Evolutionary conservation across 2,329 filamentous ascomycete species (phyloP).

Genomic region (Aspergillus phoenicis): DNA sequence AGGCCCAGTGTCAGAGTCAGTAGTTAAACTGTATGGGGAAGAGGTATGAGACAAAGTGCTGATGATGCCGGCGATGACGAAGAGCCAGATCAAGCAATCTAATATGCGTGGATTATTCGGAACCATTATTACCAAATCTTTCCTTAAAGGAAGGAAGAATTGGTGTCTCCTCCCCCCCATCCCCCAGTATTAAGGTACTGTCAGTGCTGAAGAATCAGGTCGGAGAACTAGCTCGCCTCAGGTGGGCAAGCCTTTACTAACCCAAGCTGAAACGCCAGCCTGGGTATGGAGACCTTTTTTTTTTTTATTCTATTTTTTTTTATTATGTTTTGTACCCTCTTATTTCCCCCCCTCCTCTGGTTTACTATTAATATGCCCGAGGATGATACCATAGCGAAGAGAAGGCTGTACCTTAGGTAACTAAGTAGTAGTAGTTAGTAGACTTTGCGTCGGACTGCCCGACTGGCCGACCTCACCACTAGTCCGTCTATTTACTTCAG

Average conservation of each 20-base stretch:
- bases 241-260: conserved; percentile 13
- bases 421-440: not conserved
- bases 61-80: conserved; percentile 9
- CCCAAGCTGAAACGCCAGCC: conserved; percentile 15
- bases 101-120: conserved; percentile 8
- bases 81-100: conserved; percentile 7
- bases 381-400: not conserved
- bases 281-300: not conserved
- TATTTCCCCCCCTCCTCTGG: not conserved
- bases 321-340: too few species aligned
- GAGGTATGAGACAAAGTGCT: conserved; percentile 2
- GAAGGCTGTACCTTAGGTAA: too few species aligned
- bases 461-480: not conserved
- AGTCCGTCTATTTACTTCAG: not conserved
- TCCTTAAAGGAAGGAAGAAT: not conserved
- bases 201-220: conserved; percentile 15
- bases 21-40: not conserved
- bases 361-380: conserved; percentile 9
- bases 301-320: too few species aligned
- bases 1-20: not conserved
- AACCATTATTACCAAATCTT: conserved; percentile 6
- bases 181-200: conserved; percentile 9
- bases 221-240: conserved; percentile 13
- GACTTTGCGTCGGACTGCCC: not conserved
- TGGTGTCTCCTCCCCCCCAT: not conserved